Evolutionary conservation across 2,329 filamentous ascomycete genomes (phyloP).

Genomic region (Ascochyta koolunga): DNA sequence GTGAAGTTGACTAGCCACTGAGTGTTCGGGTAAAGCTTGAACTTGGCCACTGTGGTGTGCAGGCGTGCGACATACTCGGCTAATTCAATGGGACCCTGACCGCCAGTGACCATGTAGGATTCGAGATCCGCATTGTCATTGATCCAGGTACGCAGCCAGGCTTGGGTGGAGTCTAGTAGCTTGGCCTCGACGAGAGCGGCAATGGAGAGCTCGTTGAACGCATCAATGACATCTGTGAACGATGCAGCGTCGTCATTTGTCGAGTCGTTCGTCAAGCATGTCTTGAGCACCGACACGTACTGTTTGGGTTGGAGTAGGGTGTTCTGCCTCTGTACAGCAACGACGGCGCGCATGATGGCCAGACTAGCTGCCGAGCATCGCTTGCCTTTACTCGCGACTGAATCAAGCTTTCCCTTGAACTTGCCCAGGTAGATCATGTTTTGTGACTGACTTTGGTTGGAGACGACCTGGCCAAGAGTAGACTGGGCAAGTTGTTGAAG

Average conservation of each 20-base stretch:
- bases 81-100: conserved; percentile 15
- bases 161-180: conserved; percentile 20
- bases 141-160: conserved; percentile 32
- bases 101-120: conserved; percentile 18
- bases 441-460: conserved; percentile 43
- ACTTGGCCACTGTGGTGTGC: conserved; percentile 30
- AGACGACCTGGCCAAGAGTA: conserved; percentile 38
- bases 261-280: conserved; percentile 25
- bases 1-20: conserved; percentile 34
- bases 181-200: conserved; percentile 25
- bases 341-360: conserved; percentile 34
- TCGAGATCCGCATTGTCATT: conserved; percentile 28
- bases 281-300: conserved; percentile 31
- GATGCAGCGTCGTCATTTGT: conserved; percentile 5
- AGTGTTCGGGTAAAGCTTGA: conserved; percentile 28
- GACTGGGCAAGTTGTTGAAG: conserved; percentile 35
- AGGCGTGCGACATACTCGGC: conserved; percentile 28
- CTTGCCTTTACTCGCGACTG: conserved; percentile 24
- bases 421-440: conserved; percentile 41
- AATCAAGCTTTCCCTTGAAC: conserved; percentile 30
- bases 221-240: conserved; percentile 31
- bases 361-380: conserved; percentile 32
- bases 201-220: conserved; percentile 35
- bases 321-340: conserved; percentile 31
- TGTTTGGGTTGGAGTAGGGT: conserved; percentile 27